Evolutionary conservation across 345 rosid species (phyloP).

Genomic region (Pistacia atlantica): DNA sequence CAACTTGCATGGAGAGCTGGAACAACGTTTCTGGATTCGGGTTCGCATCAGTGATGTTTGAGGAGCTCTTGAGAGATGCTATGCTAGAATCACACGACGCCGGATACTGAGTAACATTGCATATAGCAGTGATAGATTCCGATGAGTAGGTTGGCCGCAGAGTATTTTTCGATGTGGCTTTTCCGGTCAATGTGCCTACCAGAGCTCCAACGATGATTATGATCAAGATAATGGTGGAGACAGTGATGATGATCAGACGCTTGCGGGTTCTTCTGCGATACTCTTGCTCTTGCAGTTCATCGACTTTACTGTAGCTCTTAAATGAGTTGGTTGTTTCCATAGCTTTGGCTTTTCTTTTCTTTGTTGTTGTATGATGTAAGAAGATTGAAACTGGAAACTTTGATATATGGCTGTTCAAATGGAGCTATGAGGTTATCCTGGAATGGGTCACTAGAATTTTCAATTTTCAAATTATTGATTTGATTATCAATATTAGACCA

Average conservation of each 20-base stretch:
- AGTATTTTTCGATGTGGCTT: background rate
- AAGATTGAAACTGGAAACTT: no score
- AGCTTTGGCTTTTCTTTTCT: background rate
- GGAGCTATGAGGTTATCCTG: background rate
- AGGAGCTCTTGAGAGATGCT: constrained; percentile 13
- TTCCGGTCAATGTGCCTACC: background rate
- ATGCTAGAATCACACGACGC: constrained; percentile 35
- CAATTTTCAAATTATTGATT: background rate
- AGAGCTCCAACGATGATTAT: constrained; percentile 7
- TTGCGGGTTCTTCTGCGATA: constrained; percentile 18
- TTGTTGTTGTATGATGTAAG: no score
- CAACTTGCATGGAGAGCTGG: constrained; percentile 31
- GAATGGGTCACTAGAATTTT: no score
- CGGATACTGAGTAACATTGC: constrained; percentile 32
- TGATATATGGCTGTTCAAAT: no score
- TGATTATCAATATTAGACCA: background rate
- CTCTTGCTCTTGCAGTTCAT: constrained; percentile 23
- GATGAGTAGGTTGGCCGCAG: background rate
- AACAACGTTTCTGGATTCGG: constrained; percentile 23
- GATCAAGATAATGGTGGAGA: constrained; percentile 20
- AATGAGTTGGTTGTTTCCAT: background rate
- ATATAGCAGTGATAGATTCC: constrained; percentile 28
- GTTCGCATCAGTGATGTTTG: constrained; percentile 13
- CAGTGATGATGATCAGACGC: constrained; percentile 17
- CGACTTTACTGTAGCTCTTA: constrained; percentile 25